Evolutionary conservation across 768 basidiomycete species (phyloP), one percentile per base, ranked within the genome.

Genomic region (Naganishia antarctica): DNA sequence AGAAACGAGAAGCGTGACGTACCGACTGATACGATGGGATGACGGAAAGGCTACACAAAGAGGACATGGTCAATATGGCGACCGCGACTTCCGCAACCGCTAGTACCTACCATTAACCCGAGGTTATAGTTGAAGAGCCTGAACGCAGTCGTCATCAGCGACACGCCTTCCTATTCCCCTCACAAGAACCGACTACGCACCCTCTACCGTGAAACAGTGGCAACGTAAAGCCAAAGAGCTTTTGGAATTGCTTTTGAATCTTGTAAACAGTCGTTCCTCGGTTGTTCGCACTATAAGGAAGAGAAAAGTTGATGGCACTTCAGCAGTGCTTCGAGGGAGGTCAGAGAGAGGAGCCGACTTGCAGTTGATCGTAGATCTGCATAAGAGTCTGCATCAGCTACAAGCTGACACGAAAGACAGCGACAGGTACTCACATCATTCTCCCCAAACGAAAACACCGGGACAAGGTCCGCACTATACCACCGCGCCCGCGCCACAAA

Each of bases 171-270:
- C n/a, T 8, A 28, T 47, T 21, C 11, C n/a, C n/a, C 15, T 26
- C 23, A n/a, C 7, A 29, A n/a, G 3, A 7, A 41, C 8, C n/a
- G 9, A 5, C 9, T n/a, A 71, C 76, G 71, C 65, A 76, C 74
- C 94, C 94, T 65, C 96, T 82, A 2, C 96, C 96, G 74, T 96
- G 94, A 79, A 99, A 99, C n/a, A 99, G 79, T 0, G 96, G 94
- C 12, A 99, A 79, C 0, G 94, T 99, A 76, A 98, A 99, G 5
- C 94, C 94, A 70, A 99, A 97, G 45, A 89, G 78, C 53, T 82
- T 84, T 76, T 98, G 91, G 76, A 99, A 97, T 73, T 85, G 86
- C 76, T 90, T 89, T 78, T 99, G 94, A 6, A 96, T 71, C 12
- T 81, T 83, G 78, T 91, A 90, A 26, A 96, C 78, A 18, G 87